Evolutionary conservation across 1,139 yeast genomes (phyloP).

Genomic region (Candida dubliniensis): DNA sequence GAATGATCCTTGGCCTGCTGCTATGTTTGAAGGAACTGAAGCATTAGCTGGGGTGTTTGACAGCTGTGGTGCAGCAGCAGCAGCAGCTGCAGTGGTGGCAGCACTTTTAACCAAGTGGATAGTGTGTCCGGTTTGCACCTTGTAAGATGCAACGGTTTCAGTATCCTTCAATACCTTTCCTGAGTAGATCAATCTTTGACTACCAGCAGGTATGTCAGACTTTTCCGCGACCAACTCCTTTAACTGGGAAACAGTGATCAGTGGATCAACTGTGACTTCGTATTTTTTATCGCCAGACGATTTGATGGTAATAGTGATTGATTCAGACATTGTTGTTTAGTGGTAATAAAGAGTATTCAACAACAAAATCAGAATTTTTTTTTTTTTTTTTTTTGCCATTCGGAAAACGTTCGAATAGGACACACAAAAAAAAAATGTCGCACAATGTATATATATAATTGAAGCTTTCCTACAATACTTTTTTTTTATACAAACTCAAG

Average conservation of each 20-base stretch:
- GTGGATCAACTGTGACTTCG: constrained; percentile 56
- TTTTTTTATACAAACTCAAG: constrained; percentile 1
- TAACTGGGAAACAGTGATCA: constrained; percentile 63
- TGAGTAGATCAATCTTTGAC: constrained; percentile 87
- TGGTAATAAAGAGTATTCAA: not conserved
- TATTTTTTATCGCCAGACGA: constrained; percentile 80
- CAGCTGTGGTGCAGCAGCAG: constrained; percentile 13
- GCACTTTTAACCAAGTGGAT: constrained; percentile 80
- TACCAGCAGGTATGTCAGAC: constrained; percentile 66
- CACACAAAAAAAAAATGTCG: not conserved
- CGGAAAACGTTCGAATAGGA: not conserved
- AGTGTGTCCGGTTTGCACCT: constrained; percentile 82
- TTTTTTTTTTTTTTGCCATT: not conserved
- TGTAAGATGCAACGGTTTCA: constrained; percentile 72
- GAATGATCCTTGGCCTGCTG: constrained; percentile 87
- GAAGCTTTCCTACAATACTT: not conserved
- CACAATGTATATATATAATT: not conserved
- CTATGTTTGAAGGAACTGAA: constrained; percentile 66
- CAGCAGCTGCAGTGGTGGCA: constrained; percentile 11
- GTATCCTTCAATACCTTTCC: constrained; percentile 89
- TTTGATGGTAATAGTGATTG: constrained; percentile 37
- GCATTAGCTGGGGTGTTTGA: not conserved
- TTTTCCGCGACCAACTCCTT: constrained; percentile 62
- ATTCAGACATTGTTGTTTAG: constrained; percentile 20
- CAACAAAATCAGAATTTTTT: not conserved